Base-by-base conservation (phyloP, 805 yeast species). In the Candida dajiaensis region DNA sequence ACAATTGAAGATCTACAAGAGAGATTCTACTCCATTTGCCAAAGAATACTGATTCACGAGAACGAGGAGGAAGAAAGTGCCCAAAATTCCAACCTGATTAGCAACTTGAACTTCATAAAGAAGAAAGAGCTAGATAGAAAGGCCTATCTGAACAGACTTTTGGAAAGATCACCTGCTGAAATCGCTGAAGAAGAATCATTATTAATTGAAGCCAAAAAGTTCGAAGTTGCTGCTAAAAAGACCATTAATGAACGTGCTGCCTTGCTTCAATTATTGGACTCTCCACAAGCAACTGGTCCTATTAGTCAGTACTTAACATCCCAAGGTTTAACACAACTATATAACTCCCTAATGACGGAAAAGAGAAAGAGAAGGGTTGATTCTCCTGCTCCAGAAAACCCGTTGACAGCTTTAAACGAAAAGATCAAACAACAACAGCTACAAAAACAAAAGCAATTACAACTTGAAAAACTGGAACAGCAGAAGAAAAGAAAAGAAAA, bases 101-200 rank as follows among this genome's bases (percentile, higher is more conserved):
- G 83, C 26, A 73, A 81, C 23, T 72, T 94, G 58, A 73, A 80
- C 19, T 94, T 75, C 61, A 80, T 87, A 36, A 83, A 81, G 55
- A 73, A 75, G 7, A 81, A 78, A 53, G 99, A 94, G 63, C 50
- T 75, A 19, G 88, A 83, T 55, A 77, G 99, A 50, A 94, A 94
- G 56, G 77, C 77, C 43, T 92, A 92, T 60, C 67, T 94, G 40
- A 83, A 82, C 55, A 78, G 87, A 50, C 69, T 94, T 35, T 71
- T 92, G 38, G 80, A 81, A 33, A 72, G 99, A 54, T 81, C 92
- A 3, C 97, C 99, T 1, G 95, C 97, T 0, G 99, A 94, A 62
- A 87, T 94, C 40, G 98, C 98, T 0, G 99, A 94, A 68, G 99
- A 94, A 62, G 98, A 94, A 63, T 89, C 96, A 0, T 71, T 94